A percentile compares a stretch with the other conserved stretches of the same genome.
Evolutionary conservation across 2,329 filamentous ascomycete species (phyloP).

Genomic region (Fusarium agapanthi): DNA sequence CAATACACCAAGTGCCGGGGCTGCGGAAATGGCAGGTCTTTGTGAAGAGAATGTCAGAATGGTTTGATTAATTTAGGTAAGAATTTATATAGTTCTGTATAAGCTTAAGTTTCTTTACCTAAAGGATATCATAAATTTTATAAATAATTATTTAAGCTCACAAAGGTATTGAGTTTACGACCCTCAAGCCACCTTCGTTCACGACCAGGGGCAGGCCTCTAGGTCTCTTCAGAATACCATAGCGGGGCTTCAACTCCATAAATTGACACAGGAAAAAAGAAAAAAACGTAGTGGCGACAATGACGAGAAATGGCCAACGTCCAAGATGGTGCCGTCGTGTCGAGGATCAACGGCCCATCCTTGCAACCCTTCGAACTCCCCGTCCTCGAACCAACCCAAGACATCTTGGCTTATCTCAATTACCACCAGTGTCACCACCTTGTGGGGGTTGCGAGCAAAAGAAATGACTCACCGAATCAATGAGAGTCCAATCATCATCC

Average conservation of each 20-base stretch:
- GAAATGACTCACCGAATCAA: conserved; percentile 35
- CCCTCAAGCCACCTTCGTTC: background rate
- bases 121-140: background rate
- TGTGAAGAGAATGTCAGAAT: background rate
- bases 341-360: background rate
- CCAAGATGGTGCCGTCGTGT: background rate
- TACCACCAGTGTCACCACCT: conserved; percentile 19
- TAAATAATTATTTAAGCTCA: background rate
- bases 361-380: background rate
- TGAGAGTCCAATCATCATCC: conserved; percentile 9
- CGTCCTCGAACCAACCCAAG: conserved; percentile 4
- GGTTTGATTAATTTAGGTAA: rapidly evolving
- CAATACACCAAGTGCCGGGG: conserved; percentile 31
- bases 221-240: background rate
- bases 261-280: no score
- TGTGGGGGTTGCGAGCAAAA: conserved; percentile 21
- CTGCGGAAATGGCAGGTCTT: background rate
- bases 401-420: conserved; percentile 25
- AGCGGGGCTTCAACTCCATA: background rate
- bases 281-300: background rate
- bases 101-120: no score
- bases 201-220: rapidly evolving
- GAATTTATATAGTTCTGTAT: rapidly evolving
- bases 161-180: background rate
- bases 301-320: background rate